Base-by-base conservation (phyloP, 225 moss, liverwort and hornwort species). In the Pseudisothecium myosuroides region DNA sequence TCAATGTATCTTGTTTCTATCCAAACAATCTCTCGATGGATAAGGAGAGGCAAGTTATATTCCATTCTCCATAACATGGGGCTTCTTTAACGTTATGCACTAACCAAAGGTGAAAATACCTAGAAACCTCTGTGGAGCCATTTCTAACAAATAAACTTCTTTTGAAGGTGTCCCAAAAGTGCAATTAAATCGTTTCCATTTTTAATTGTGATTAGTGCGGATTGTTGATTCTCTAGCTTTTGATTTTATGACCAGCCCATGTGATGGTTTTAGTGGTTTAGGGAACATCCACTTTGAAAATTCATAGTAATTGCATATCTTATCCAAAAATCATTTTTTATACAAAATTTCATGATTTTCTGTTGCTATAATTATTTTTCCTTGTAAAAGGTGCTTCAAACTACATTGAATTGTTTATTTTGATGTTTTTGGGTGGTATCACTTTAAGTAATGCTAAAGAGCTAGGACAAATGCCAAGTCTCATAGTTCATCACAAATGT, bases 41-140 rank as follows among this genome's bases (percentile, higher is more conserved):
- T 39, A 39, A 39, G 0, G 39, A 69, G 4, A 69, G 4, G 7
- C 68, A 69, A 39, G 9, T 16, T 43, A 16, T 43, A 5, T 28
- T 43, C 9, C 15, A 43, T 43, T 27, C 9, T 45, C 17, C 3
- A 72, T 15, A 16, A 72, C 0, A 9, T 28, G 0, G 14, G 17
- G 17, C 17, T 41, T 45, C 17, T 73, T 73, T 43, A 45, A 17
- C 2, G 1, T 17, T 28, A 28, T 45, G 5, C 9, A 43, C 16
- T 15, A 26, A n/a, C 1, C 0, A 6, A 60, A 64, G 71, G 15
- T 14, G 13, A 41, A 69, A 71, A n/a, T 14, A 41, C 2, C 26
- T 14, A 4, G 26, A 8, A 8, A 0, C 1, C 8, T 14, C 3
- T 3, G 5, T 3, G n/a, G n/a, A 26, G 0, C 23, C 13, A 13